Evolutionary conservation across 1,139 yeast genomes (phyloP).

Genomic region (Suhomyces panamericanus): DNA sequence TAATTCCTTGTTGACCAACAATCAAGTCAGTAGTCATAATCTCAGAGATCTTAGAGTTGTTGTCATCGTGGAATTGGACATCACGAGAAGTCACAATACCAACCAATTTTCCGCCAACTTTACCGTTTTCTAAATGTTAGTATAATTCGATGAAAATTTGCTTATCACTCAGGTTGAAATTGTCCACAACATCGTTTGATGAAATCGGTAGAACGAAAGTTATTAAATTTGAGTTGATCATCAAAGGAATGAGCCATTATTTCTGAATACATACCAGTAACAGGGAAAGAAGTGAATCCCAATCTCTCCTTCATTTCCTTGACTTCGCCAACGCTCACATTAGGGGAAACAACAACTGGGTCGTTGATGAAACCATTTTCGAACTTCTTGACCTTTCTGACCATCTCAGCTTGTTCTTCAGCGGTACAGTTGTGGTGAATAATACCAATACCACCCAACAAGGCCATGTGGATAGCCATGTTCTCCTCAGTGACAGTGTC

Average conservation of each 20-base stretch:
- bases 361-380: conserved; percentile 97
- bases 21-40: conserved; percentile 90
- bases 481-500: conserved; percentile 97
- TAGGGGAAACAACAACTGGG: conserved; percentile 83
- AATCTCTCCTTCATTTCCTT: conserved; percentile 65
- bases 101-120: conserved; percentile 82
- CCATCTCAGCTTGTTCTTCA: conserved; percentile 99
- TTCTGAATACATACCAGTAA: conserved; percentile 81
- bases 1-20: conserved; percentile 81
- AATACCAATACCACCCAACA: conserved; percentile 98
- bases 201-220: conserved; percentile 99
- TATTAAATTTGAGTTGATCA: conserved; percentile 60
- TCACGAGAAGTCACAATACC: conserved; percentile 98
- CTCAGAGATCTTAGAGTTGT: conserved; percentile 59
- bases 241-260: conserved; percentile 39
- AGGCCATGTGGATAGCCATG: conserved; percentile 99
- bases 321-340: conserved; percentile 77
- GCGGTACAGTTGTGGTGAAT: conserved; percentile 96
- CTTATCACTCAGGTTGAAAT: conserved; percentile 22
- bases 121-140: conserved; percentile 69
- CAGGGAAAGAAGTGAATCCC: conserved; percentile 98
- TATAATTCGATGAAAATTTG: conserved; percentile 12
- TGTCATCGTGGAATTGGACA: conserved; percentile 88
- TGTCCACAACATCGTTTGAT: conserved; percentile 98
- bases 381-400: conserved; percentile 89